phyloP scores from a whole-genome alignment of 306 rosid species.

The cucumber (Cucumis sativus) region Cucumber_9930_V3 NC_026657.2:32351001-32351500 shows the following conservation, averaged over 20 bases:
- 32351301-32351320: slow-evolving; percentile 12
- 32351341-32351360: slow-evolving; percentile 16
- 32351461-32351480: slow-evolving; percentile 11
- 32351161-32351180: slow-evolving; percentile 15
- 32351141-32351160: slow-evolving; percentile 19
- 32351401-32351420: slow-evolving; percentile 17
- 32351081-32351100: slow-evolving; percentile 12
- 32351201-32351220: slow-evolving; percentile 4
- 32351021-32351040: slow-evolving; percentile 11
- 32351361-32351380: slow-evolving; percentile 15
- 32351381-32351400: slow-evolving; percentile 21
- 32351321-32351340: slow-evolving; percentile 19
- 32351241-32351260: slow-evolving; percentile 10
- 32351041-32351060: slow-evolving; percentile 14
- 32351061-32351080: slow-evolving; percentile 15
- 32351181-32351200: slow-evolving; percentile 8
- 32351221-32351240: slow-evolving; percentile 11
- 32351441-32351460: slow-evolving; percentile 15
- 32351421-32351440: slow-evolving; percentile 11
- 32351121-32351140: slow-evolving; percentile 17
- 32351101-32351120: slow-evolving; percentile 19
- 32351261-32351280: slow-evolving; percentile 14
- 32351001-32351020: slow-evolving; percentile 5
- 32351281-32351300: slow-evolving; percentile 6
- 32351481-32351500: slow-evolving; percentile 16